Evolutionary conservation across 768 basidiomycete species (phyloP), one percentile per base, ranked within the genome.

Genomic region (Pulveroboletus ravenelii): DNA sequence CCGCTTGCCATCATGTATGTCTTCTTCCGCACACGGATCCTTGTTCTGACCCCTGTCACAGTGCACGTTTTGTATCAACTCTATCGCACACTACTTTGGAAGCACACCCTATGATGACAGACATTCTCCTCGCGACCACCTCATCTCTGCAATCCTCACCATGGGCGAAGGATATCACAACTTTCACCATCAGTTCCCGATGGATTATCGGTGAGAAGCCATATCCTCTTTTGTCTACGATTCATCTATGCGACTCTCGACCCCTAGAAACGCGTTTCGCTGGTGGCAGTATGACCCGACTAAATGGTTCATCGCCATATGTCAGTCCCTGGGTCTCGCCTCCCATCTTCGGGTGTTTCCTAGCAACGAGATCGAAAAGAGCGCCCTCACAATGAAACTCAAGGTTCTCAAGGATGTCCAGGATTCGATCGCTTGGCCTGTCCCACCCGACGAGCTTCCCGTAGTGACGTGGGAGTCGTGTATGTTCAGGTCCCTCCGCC

Each of bases 41-140:
- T 37, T 23, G 12, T 35, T 23, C 45, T 62, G 31, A 55, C 38
- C 13, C 39, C 0, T 10, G 12, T 17, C 18, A 47, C 47, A 87
- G 85, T 87, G 89, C 57, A 89, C 86, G 1, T 93, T 93, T 68
- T 89, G 85, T 63, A 89, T 93, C 68, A 93, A 92, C 65, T 92
- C 89, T 17, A 78, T 93, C 29, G 89, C 89, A 0, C 90, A 93
- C 66, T 90, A 84, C 72, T 76, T 93, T 41, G 90, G 90, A 32
- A 79, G 81, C 42, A 76, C 87, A 27, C 81, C 89, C 1, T 93
- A 91, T 55, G 90, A 93, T 64, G 87, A 91, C 72, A 82, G 71
- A 55, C 77, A 86, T 62, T 81, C 82, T 31, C 87, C 89, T 38
- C 78, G 86, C 27, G 89, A 92, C 63, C 85, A 87, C 66, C 74